A percentile compares a stretch with the other conserved stretches of the same genome.
Evolutionary conservation across 768 basidiomycete species (phyloP).

Genomic region (Naganishia vishniacii): DNA sequence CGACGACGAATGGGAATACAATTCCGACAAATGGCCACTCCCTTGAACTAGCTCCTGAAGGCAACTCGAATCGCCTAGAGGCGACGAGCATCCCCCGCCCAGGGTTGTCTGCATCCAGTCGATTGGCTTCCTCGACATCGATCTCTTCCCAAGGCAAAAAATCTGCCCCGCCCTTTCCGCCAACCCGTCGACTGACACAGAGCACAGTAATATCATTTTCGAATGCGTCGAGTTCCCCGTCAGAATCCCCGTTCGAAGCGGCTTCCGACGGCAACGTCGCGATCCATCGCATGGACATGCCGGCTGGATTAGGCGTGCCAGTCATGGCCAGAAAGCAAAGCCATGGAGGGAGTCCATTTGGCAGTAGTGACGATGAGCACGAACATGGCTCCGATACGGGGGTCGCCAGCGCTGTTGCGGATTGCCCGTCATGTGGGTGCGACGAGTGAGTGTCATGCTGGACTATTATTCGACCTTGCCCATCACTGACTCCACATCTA

Average conservation of each 20-base stretch:
- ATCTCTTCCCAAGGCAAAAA: neutral
- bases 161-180: neutral
- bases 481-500: too few species aligned
- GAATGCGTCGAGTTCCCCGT: conserved; percentile 1
- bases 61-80: neutral
- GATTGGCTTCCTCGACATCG: neutral
- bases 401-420: neutral
- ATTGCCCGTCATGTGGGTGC: conserved; percentile 6
- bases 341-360: conserved; percentile 4
- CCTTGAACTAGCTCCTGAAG: neutral
- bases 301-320: neutral
- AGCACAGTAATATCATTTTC: neutral
- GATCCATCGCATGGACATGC: conserved; percentile 8
- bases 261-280: neutral
- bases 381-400: neutral
- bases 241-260: conserved; percentile 1
- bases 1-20: neutral
- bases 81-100: neutral
- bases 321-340: neutral
- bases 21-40: neutral
- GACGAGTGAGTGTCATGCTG: conserved; percentile 14
- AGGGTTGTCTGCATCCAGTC: conserved; percentile 4
- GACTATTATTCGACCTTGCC: too few species aligned
- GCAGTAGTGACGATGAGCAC: conserved; percentile 17
- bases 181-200: conserved; percentile 9